Conservation (phyloP, 169 alveolate species). For the Plasmodium cynomolgi region DNA sequence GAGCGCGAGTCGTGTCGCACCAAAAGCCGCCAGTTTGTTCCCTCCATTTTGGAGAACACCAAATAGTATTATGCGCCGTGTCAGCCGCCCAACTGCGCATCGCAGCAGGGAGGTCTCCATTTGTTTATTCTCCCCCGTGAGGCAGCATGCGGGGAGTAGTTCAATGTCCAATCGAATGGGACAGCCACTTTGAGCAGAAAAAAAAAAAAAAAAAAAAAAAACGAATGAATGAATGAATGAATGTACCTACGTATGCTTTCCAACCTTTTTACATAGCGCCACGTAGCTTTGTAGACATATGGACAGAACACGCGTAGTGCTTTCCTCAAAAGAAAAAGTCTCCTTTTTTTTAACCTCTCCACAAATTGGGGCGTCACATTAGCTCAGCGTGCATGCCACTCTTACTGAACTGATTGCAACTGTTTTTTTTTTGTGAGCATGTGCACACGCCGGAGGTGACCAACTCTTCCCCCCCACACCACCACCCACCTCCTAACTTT, state of each 20-base stretch:
- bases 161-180: background rate
- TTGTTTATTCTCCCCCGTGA: background rate
- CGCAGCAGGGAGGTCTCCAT: background rate
- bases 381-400: background rate
- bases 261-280: background rate
- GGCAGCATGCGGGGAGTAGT: background rate
- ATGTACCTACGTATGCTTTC: background rate
- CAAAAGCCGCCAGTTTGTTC: background rate
- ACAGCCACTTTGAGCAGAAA: background rate
- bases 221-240: background rate
- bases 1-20: background rate
- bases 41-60: background rate
- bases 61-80: background rate
- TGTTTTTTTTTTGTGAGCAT: background rate
- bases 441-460: background rate
- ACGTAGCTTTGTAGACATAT: background rate
- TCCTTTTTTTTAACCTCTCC: background rate
- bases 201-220: slow-evolving; percentile 5
- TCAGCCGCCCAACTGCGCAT: background rate
- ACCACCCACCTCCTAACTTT: background rate
- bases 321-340: background rate
- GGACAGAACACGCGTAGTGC: background rate
- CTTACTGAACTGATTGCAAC: background rate
- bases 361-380: background rate
- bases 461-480: background rate